A percentile compares a stretch with the other conserved stretches of the same genome.
These are phyloP conservation scores for Podospora sp. DNA, from an alignment of 495 filamentous ascomycete species.

Conservation along the genomic window DNA sequence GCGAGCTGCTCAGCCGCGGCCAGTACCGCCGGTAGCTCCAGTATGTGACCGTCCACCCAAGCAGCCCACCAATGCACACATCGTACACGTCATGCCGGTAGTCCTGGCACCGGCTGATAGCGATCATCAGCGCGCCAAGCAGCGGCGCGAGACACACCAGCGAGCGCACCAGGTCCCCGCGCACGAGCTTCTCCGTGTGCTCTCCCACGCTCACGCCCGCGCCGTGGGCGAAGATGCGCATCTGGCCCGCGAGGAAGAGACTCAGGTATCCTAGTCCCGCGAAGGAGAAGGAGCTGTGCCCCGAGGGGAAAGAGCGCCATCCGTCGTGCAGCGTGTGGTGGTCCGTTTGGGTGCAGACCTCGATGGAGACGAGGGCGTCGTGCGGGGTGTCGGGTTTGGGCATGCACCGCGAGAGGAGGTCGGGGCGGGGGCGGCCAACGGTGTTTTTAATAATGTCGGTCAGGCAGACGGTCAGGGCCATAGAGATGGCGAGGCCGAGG, in stretches of 20 bases:
- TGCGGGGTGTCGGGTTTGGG: constrained; percentile 65
- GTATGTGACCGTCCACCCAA: constrained; percentile 75
- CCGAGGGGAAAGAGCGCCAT: constrained; percentile 90
- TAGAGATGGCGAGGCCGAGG: constrained; percentile 73
- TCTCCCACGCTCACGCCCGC: constrained; percentile 35
- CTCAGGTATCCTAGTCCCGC: constrained; percentile 81
- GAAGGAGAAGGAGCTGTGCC: constrained; percentile 86
- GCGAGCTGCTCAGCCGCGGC: constrained; percentile 50
- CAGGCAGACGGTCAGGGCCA: constrained; percentile 78
- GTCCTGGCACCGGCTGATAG: constrained; percentile 88
- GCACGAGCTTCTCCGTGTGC: constrained; percentile 32
- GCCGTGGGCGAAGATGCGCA: constrained; percentile 75
- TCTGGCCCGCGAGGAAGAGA: constrained; percentile 77
- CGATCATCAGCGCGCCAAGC: constrained; percentile 81
- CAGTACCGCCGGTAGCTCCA: constrained; percentile 79
- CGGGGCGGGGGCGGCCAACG: constrained; percentile 86
- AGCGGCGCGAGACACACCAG: constrained; percentile 71
- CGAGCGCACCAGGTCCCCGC: constrained; percentile 63
- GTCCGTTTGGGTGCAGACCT: constrained; percentile 78
- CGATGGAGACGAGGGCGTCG: constrained; percentile 68
- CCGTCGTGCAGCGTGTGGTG: constrained; percentile 85
- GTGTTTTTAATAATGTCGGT: constrained; percentile 93
- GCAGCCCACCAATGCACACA: constrained; percentile 72
- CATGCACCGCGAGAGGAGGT: constrained; percentile 85
- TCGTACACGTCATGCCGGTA: constrained; percentile 96